Conservation (phyloP, 768 basidiomycete genomes). For the Floccularia luteovirens region DNA sequence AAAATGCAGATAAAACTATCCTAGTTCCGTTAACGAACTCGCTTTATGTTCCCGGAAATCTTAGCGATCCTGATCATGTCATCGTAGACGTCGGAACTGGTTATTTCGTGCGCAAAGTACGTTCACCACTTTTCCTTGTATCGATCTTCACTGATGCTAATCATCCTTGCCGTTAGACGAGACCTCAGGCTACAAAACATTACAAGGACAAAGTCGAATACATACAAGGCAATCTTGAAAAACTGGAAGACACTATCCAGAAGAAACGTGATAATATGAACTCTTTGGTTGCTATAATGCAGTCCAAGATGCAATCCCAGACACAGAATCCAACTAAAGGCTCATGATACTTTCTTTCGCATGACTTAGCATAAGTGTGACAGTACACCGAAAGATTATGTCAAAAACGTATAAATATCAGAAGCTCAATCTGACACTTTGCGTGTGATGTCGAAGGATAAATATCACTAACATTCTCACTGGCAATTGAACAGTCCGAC, state of each 20-base stretch:
- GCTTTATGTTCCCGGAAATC: slow-evolving; percentile 89
- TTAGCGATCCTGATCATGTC: slow-evolving; percentile 77
- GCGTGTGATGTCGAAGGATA: too few relatives aligned
- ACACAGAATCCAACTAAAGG: slow-evolving; percentile 8
- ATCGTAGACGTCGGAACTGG: slow-evolving; percentile 96
- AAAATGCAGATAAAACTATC: slow-evolving; percentile 66
- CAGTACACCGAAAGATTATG: too few relatives aligned
- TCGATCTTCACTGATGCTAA: background rate
- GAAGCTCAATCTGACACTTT: too few relatives aligned
- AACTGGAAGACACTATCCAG: slow-evolving; percentile 81
- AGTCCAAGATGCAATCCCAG: slow-evolving; percentile 42
- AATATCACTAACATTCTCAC: too few relatives aligned
- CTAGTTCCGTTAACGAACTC: slow-evolving; percentile 93
- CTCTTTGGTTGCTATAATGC: slow-evolving; percentile 66
- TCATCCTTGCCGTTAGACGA: slow-evolving; percentile 48
- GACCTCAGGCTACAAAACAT: slow-evolving; percentile 71
- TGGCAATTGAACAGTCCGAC: too few relatives aligned
- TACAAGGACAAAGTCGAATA: slow-evolving; percentile 78
- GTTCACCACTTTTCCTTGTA: slow-evolving; percentile 6
- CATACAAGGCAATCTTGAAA: slow-evolving; percentile 77
- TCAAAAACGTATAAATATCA: too few relatives aligned
- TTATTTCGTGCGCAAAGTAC: slow-evolving; percentile 92
- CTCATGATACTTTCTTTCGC: too few relatives aligned
- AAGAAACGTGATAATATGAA: slow-evolving; percentile 89
- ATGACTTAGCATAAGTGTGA: too few relatives aligned